Evolutionary conservation across 371 early-diverging fungal genomes (phyloP).

Genomic region (Syncephalastrum contaminatum): DNA sequence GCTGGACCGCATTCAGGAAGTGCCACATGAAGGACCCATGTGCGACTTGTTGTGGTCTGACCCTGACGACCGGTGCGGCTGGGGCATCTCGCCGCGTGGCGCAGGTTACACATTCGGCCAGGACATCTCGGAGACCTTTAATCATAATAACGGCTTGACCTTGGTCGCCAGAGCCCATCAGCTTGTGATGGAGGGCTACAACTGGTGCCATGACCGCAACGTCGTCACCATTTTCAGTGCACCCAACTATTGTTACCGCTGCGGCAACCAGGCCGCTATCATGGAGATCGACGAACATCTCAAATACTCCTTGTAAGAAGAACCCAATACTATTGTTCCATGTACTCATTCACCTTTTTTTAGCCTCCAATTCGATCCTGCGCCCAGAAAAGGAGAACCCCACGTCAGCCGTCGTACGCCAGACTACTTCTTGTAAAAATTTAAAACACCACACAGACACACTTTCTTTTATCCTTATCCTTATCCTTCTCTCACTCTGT

Average conservation of each 20-base stretch:
- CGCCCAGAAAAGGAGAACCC: slow-evolving; percentile 97
- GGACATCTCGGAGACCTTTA: slow-evolving; percentile 96
- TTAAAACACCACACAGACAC: too few relatives aligned
- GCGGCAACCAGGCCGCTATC: slow-evolving; percentile 99
- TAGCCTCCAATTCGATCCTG: slow-evolving; percentile 98
- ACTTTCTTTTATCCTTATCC: too few relatives aligned
- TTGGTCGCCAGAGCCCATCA: slow-evolving; percentile 98
- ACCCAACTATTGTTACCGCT: slow-evolving; percentile 99
- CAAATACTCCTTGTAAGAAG: slow-evolving; percentile 90
- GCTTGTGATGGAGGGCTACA: slow-evolving; percentile 93
- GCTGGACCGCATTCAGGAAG: slow-evolving; percentile 97
- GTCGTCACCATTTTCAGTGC: slow-evolving; percentile 99
- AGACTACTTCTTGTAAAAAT: slow-evolving; percentile 93
- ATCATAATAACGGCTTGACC: slow-evolving; percentile 93
- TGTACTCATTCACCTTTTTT: background rate
- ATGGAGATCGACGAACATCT: slow-evolving; percentile 94
- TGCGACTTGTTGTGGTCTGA: slow-evolving; percentile 99
- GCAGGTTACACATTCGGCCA: slow-evolving; percentile 99
- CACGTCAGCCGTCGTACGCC: slow-evolving; percentile 98
- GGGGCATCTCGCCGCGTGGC: slow-evolving; percentile 98
- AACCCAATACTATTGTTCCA: background rate
- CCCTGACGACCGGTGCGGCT: slow-evolving; percentile 97
- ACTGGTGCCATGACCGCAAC: slow-evolving; percentile 97
- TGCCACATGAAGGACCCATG: slow-evolving; percentile 99
- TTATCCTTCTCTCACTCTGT: too few relatives aligned